Base-by-base conservation (phyloP, 371 early-diverging fungal genomes). In the Lichtheimia ornata region DNA sequence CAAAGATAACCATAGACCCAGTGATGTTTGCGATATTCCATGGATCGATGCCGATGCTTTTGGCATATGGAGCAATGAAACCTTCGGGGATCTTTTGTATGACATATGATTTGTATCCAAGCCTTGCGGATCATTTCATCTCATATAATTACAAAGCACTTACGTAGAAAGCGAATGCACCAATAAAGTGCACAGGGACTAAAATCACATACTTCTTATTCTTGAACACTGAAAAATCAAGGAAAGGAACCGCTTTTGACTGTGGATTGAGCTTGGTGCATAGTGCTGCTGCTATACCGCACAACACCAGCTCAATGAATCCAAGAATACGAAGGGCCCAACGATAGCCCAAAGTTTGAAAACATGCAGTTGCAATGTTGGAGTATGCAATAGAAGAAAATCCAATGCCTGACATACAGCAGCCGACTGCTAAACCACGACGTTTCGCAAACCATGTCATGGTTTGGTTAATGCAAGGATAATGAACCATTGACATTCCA, bases 321-420 rank as follows among this genome's bases (percentile, higher is more conserved):
- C 85, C 88, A 1, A 63, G 30, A 12, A 67, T n/a, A 0, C 89
- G 75, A 42, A 89, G 67, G 0, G 89, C 80, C 89, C 91, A 90
- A 24, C 69, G 74, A 58, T 83, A 79, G 2, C 83, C 88, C 12
- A 89, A 35, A 0, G 64, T 51, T 2, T 67, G 43, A 25, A 90
- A 71, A 51, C 84, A 68, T 4, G 83, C 79, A 12, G 79, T 81
- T 1, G 76, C 75, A 6, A 82, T 70, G 44, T 85, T 83, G 15
- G 86, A 77, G 11, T 88, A 51, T 49, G 74, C 59, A n/a, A 91
- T 68, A 15, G 89, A 90, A 47, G 91, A 90, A 14, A 88, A 55
- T 44, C 92, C 92, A n/a, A 89, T 57, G 47, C 87, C 87, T 54
- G 89, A 73, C 35, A 61, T 55, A 15, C 50, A 55, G 11, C 59